Evolutionary conservation across 2,329 filamentous ascomycete species (phyloP), one percentile per base, ranked within the genome.

Genomic region (Trichoderma simmonsii): DNA sequence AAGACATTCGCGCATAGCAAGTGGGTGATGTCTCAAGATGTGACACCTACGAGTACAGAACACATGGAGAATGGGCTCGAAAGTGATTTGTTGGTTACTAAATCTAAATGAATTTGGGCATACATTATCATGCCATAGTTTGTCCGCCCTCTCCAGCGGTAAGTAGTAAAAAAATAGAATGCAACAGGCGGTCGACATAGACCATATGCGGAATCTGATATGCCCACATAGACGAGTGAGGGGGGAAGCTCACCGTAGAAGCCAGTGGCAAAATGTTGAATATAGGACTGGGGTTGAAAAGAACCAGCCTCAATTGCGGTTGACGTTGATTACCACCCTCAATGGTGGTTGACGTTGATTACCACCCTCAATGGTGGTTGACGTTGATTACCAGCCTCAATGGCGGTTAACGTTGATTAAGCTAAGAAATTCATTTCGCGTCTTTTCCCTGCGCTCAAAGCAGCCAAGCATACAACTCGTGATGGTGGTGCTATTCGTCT

Each of bases 401-500:
- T 48, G 56, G 24, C 71, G 71, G 56, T 70, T 70, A 15, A 72
- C 61, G 51, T 88, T 88, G 39, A 91, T 85, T 43, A 99, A 86
- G 77, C 91, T 97, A 79, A 99, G 84, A 79, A 99, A 99, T 82
- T 99, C 96, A 80, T 97, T 97, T 77, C 96, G 87, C 12, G 95
- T 98, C 87, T 97, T 98, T 73, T 94, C 93, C 77, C 93, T 94
- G 73, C 91, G 91, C 79, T 97, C 91, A 86, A 99, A 97, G 78
- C 94, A 95, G 51, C 96, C 96, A n/a, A 98, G 88, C 83, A 99
- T 97, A 81, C 95, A 98, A 84, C 94, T 98, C 21, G 96, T 99
- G 48, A 97, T 96, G 7, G 96, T 98, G 21, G 89, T 92, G 65
- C 93, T 91, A 54, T 87, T 89, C 0, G 94, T 94, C 86, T 99